phyloP scores from a whole-genome alignment of 176 grass and related monocot genomes.

The Eragrostis nindensis region DNA sequence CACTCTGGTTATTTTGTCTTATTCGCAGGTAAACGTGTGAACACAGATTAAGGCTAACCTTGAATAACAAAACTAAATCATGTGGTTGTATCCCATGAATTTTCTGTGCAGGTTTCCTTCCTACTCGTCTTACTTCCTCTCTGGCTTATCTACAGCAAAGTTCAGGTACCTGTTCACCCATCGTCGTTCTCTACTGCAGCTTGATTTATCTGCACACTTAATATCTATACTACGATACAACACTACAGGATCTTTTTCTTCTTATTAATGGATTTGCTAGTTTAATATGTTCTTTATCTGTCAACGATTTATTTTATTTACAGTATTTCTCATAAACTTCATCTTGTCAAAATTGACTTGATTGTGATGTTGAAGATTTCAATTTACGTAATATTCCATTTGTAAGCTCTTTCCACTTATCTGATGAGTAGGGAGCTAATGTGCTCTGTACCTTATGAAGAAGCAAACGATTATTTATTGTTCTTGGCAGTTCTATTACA shows the following conservation, averaged over 20 bases:
- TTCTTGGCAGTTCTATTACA: constrained; percentile 82
- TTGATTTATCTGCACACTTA: neutral
- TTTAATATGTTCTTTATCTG: neutral
- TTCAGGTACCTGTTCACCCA: constrained; percentile 65
- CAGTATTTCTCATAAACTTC: neutral
- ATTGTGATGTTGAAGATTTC: neutral
- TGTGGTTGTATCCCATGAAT: constrained; percentile 38
- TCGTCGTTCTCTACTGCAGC: neutral
- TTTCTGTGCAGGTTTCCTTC: constrained; percentile 67
- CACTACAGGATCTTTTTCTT: neutral
- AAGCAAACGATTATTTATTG: constrained; percentile 44
- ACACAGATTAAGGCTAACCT: neutral
- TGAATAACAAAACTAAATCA: constrained; percentile 29
- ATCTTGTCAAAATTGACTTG: neutral
- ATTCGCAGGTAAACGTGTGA: constrained; percentile 76
- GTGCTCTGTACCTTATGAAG: constrained; percentile 6
- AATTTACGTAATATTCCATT: neutral
- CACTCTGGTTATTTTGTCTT: constrained; percentile 79
- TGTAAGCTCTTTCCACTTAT: constrained; percentile 21
- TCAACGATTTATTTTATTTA: neutral
- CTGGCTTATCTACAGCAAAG: constrained; percentile 75
- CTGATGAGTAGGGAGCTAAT: constrained; percentile 23
- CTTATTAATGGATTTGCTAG: neutral
- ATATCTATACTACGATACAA: neutral
- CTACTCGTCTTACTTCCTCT: constrained; percentile 82